Conservation (phyloP, 169 alveolate species). For the Theileria annulata region DNA sequence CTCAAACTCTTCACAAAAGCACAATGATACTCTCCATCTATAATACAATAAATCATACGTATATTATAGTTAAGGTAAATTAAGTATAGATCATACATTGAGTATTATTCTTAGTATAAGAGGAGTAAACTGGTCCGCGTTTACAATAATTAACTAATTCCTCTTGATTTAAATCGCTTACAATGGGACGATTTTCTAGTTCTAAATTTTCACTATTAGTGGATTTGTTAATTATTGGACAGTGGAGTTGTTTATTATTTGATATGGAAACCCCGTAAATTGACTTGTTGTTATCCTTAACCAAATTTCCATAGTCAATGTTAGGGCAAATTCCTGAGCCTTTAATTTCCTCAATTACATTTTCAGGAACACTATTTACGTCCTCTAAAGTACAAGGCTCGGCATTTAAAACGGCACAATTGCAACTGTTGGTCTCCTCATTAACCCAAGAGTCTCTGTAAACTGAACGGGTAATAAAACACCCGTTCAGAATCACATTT, state of each 20-base stretch:
- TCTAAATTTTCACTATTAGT: neutral
- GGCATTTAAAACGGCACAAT: slow-evolving; percentile 37
- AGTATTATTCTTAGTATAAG: neutral
- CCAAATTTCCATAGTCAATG: slow-evolving; percentile 8
- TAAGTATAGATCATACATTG: too few relatives aligned
- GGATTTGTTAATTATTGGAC: slow-evolving; percentile 20
- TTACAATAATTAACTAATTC: slow-evolving; percentile 32
- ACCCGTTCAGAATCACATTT: slow-evolving; percentile 21
- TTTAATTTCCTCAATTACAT: slow-evolving; percentile 14
- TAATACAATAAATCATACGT: too few relatives aligned
- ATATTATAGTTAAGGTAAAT: too few relatives aligned
- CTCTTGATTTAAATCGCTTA: neutral
- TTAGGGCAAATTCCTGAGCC: slow-evolving; percentile 59
- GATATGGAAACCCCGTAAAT: slow-evolving; percentile 34
- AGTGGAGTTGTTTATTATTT: slow-evolving; percentile 37
- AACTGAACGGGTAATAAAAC: slow-evolving; percentile 35
- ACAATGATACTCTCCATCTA: slow-evolving; percentile 32
- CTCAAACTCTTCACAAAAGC: neutral
- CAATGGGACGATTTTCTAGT: neutral
- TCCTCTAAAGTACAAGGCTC: slow-evolving; percentile 63
- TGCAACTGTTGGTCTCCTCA: slow-evolving; percentile 31
- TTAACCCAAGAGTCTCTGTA: slow-evolving; percentile 43
- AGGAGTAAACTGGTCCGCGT: slow-evolving; percentile 37
- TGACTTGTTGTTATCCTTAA: slow-evolving; percentile 12
- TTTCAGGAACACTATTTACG: slow-evolving; percentile 3